phyloP scores from a whole-genome alignment of 805 yeast species.

The Kockiozyma suomiensis region DNA sequence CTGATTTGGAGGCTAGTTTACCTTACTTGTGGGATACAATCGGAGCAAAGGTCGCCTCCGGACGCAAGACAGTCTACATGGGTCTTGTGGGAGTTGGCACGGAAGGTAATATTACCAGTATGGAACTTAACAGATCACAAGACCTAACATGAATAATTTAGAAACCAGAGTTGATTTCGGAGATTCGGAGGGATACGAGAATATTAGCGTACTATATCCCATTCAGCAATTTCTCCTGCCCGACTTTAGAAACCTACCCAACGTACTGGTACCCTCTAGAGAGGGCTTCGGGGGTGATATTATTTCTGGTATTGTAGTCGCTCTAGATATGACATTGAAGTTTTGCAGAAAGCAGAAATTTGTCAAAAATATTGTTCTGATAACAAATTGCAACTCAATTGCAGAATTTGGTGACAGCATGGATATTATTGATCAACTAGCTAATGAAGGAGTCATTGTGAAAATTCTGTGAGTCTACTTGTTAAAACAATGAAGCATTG shows the following conservation, averaged over 20 bases:
- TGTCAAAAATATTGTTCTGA: slow-evolving; percentile 39
- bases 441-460: slow-evolving; percentile 24
- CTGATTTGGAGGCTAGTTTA: slow-evolving; percentile 35
- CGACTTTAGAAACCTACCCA: slow-evolving; percentile 10
- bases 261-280: slow-evolving; percentile 11
- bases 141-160: not conserved
- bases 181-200: slow-evolving; percentile 18
- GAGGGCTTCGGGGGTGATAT: slow-evolving; percentile 21
- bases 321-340: slow-evolving; percentile 42
- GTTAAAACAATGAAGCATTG: not conserved
- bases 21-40: slow-evolving; percentile 50
- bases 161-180: slow-evolving; percentile 8
- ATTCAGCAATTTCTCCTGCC: slow-evolving; percentile 25
- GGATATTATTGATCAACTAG: slow-evolving; percentile 17
- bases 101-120: slow-evolving; percentile 12
- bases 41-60: slow-evolving; percentile 35
- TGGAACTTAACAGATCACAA: not conserved
- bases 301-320: slow-evolving; percentile 43
- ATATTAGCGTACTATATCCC: slow-evolving; percentile 20
- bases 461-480: slow-evolving; percentile 15
- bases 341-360: slow-evolving; percentile 41
- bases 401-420: slow-evolving; percentile 10
- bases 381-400: slow-evolving; percentile 18
- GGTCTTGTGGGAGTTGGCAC: slow-evolving; percentile 38
- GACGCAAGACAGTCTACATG: slow-evolving; percentile 38